Evolutionary conservation across 1,139 yeast species (phyloP), one percentile per base, ranked within the genome.

Genomic region (Debaryomyces sp.): DNA sequence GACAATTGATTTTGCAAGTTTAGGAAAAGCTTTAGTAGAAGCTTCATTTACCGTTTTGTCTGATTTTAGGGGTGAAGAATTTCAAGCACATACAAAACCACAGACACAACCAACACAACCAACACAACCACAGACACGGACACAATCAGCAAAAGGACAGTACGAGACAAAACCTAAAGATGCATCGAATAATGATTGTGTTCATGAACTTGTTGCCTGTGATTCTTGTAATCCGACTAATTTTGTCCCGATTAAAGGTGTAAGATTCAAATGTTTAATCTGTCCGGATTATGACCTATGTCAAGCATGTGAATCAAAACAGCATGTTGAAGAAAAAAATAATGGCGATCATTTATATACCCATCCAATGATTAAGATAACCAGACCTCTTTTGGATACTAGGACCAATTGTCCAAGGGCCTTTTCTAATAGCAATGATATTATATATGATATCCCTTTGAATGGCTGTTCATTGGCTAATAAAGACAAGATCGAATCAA

Each of bases 251-350:
- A 69, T 84, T 43, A 57, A 44, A 23, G 89, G 89, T 1, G 55
- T 60, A 12, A 73, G 89, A 53, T 84, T 70, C 64, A 73, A 75
- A 48, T 85, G 90, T 59, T 54, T 76, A 45, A 75, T 76, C 29
- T 85, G 90, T 58, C 51, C 58, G 3, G 78, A 84, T 55, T 84
- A 70, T 62, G 88, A 84, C 56, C 67, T 84, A 49, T 85, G 90
- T 58, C 69, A 73, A 32, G 44, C 55, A 1, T 84, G 89, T 60
- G 83, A 79, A 54, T 46, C 54, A 0, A 58, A 59, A 27, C 65
- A 57, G 35, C 54, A 54, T 18, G 15, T 24, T 17, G 49, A 52
- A 12, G 53, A 58, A 23, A 46, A 49, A 10, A 47, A 52, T 35
- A 45, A 58, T 45, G 65, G 64, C 12, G 35, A 41, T 4, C 77